Base-by-base conservation (phyloP, 2,329 filamentous ascomycete species). In the Chaetomium globosum region DNA sequence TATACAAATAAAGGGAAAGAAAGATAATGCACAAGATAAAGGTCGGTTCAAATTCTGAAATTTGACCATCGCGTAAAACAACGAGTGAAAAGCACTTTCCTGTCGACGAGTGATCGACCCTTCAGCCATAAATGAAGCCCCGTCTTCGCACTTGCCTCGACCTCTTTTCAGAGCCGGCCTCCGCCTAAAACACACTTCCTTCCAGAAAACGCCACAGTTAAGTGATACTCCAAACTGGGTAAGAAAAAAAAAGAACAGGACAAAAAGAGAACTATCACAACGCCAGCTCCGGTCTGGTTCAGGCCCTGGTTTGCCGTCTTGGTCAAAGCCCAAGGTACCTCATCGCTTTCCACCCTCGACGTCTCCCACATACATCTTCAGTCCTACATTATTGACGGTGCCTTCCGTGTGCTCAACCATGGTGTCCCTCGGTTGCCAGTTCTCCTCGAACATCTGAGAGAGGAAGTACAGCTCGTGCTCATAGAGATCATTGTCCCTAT, bases 391-490 rank as follows among this genome's bases (percentile, higher is more conserved):
- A 19, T 56, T 56, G 33, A 56, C 21, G 2, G 54, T 56, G 2
- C 54, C 54, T 31, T 56, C 54, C 12, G 54, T 43, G 21, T 19
- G 13, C 1, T 68, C 66, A 53, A 68, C 64, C 13, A 31, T 28
- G 28, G 61, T 56, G 26, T 68, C 64, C 13, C 49, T 46, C 10
- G 64, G 64, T 21, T 60, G 36, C 66, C 66, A 68, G 49, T 62
- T 62, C 30, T 68, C 64, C 49, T 68, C 60, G 23, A 60, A 66
- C 58, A 68, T 63, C 56, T 68, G 66, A 21, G 64, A 61, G 48
- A 66, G 31, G 36, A 68, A 68, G 30, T 66, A 68, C 36, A 68
- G 33, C 19, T 65, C 63, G 23, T 66, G 65, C 33, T 68, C 66
- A 33, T 64, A 67, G 30, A 67, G 39, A 10, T 67, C 46, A 13